These are phyloP conservation scores for Aurantiochytrium sp. DNA, from an alignment of 108 stramenopile genomes.

Conservation along the genomic window DNA sequence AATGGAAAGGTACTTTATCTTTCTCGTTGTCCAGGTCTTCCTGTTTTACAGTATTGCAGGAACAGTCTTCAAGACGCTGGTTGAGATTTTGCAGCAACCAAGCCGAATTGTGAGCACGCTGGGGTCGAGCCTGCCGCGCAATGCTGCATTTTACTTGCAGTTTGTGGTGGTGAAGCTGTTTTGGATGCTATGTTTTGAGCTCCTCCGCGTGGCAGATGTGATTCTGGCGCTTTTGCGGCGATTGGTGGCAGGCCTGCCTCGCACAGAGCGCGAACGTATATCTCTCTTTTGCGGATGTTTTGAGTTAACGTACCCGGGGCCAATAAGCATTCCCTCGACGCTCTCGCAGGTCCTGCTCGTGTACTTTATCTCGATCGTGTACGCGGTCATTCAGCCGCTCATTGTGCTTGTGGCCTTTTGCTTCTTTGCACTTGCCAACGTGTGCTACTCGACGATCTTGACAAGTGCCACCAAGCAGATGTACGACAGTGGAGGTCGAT, in stretches of 20 bases:
- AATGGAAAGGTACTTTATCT: conserved; percentile 1
- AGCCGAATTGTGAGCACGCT: background rate
- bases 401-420: background rate
- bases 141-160: background rate
- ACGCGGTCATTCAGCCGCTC: conserved; percentile 4
- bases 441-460: background rate
- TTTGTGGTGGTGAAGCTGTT: conserved; percentile 5
- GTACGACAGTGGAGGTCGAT: background rate
- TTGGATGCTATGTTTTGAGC: conserved; percentile 16
- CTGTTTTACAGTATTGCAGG: conserved; percentile 4
- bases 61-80: background rate
- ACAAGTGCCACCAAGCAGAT: background rate
- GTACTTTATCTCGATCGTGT: conserved; percentile 12
- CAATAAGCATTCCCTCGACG: background rate
- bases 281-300: conserved; percentile 10
- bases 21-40: background rate
- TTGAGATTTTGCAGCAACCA: conserved; percentile 2
- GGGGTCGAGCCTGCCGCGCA: background rate
- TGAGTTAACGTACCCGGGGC: background rate
- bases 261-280: background rate
- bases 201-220: background rate
- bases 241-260: background rate
- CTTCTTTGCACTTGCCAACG: background rate
- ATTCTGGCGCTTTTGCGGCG: background rate
- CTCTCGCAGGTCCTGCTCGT: background rate